Base-by-base conservation (phyloP, 2,329 filamentous ascomycete genomes). In the Leptographium galeiforme region DNA sequence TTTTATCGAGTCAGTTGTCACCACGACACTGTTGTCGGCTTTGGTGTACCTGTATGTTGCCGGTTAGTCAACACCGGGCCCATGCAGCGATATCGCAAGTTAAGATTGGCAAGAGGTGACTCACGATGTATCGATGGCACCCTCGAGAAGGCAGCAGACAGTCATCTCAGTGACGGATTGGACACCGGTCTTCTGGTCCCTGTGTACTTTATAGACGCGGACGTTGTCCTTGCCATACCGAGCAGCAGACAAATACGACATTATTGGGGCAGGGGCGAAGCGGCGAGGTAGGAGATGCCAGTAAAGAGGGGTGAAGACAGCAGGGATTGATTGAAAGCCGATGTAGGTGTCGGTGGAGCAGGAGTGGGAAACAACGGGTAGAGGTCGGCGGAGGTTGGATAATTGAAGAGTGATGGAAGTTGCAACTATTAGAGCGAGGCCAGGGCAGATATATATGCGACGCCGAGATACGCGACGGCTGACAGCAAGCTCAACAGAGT, bases 1-100 rank as follows among this genome's bases (percentile, higher is more conserved):
- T 76, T 98, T 98, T 73, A 97, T 95, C 32, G 89, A 91, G 71
- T 98, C 93, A 57, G 93, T 98, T 58, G 93, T 89, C 57, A 98
- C 91, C 55, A 98, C 82, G 59, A 94, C 87, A 63, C 84, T 87
- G 77, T 98, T 98, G 74, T 98, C 90, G 62, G 89, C 91, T 64
- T 79, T 70, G 57, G 91, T 98, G 77, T 95, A 98, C 59, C 88
- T 94, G 38, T 12, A 30, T 19, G 18, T 2, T 30, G 16, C 14
- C 8, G 18, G 8, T 8, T 14, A 10, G 19, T 18, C 47, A 53
- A 40, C 39, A 58, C 47, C 19, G 13, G 32, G 25, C 41, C 14
- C 13, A 18, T 51, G 39, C 16, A 10, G 7, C 7, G 30, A 14
- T 16, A 19, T 34, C n/a, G 13, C 11, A 12, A 14, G 8, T 7